Conservation (phyloP, 2,329 filamentous ascomycete genomes). For the Venturia nashicola region DNA sequence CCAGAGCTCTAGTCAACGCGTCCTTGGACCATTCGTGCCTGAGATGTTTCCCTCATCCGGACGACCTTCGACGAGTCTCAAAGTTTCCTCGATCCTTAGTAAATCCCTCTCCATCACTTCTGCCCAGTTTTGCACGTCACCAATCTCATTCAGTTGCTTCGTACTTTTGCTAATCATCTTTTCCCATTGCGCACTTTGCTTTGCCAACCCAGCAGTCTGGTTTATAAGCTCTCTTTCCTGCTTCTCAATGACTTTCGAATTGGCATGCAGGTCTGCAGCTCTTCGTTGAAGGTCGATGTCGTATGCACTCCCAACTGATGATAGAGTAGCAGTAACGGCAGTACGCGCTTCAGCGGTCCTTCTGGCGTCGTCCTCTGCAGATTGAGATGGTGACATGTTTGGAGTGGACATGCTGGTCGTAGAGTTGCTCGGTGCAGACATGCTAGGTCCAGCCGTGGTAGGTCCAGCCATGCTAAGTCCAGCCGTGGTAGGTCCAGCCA, state of each 20-base stretch:
- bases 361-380: not conserved
- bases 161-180: slow-evolving; percentile 51
- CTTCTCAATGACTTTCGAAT: slow-evolving; percentile 49
- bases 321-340: slow-evolving; percentile 36
- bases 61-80: slow-evolving; percentile 23
- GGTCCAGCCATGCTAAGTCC: not conserved
- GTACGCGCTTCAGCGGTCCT: slow-evolving; percentile 33
- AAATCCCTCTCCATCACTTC: slow-evolving; percentile 53
- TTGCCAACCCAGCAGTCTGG: slow-evolving; percentile 46
- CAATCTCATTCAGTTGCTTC: slow-evolving; percentile 61
- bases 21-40: slow-evolving; percentile 15
- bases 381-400: not conserved
- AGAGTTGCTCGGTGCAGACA: not conserved
- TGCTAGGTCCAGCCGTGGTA: not conserved
- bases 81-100: slow-evolving; percentile 28
- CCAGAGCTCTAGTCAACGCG: not conserved
- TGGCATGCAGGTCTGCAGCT: slow-evolving; percentile 56
- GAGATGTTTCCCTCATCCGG: slow-evolving; percentile 19
- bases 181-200: slow-evolving; percentile 53
- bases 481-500: not conserved
- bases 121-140: slow-evolving; percentile 77
- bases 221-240: slow-evolving; percentile 56
- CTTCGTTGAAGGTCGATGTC: slow-evolving; percentile 57
- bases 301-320: slow-evolving; percentile 52
- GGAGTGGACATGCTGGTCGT: not conserved